Evolutionary conservation across 1,139 yeast species (phyloP).

Genomic region (Zygoascus sp.): DNA sequence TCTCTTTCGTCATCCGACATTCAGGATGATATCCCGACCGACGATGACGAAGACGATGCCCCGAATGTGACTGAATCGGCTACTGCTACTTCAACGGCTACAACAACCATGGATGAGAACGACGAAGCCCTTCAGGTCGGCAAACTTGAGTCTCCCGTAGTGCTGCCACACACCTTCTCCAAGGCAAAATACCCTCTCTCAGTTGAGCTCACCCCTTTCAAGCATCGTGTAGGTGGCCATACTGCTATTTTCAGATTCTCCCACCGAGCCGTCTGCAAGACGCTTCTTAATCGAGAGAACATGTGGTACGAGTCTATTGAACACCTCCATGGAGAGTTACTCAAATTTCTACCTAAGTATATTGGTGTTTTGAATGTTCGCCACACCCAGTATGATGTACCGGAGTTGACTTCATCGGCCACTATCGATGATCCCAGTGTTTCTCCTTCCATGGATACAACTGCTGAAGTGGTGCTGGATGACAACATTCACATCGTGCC

Average conservation of each 20-base stretch:
- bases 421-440: constrained; percentile 2
- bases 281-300: constrained; percentile 83
- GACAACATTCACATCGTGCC: constrained; percentile 90
- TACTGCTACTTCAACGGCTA: constrained; percentile 4
- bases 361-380: constrained; percentile 92
- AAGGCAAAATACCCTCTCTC: constrained; percentile 37
- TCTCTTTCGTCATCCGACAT: neutral
- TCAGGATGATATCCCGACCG: constrained; percentile 10
- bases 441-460: constrained; percentile 8
- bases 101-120: constrained; percentile 4
- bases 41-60: constrained; percentile 2
- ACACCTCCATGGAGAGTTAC: constrained; percentile 64
- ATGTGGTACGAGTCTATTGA: constrained; percentile 89
- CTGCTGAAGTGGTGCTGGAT: constrained; percentile 70
- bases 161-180: neutral
- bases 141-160: constrained; percentile 3
- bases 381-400: constrained; percentile 41
- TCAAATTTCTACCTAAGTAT: constrained; percentile 85
- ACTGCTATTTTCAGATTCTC: constrained; percentile 93
- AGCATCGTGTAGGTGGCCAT: constrained; percentile 96
- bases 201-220: constrained; percentile 82
- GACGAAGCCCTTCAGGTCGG: constrained; percentile 4
- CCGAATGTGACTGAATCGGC: neutral
- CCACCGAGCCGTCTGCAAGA: constrained; percentile 92
- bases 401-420: constrained; percentile 5